These are phyloP conservation scores for Fonsecaea pedrosoi DNA, from an alignment of 2,329 filamentous ascomycete genomes.

Conservation along the genomic window DNA sequence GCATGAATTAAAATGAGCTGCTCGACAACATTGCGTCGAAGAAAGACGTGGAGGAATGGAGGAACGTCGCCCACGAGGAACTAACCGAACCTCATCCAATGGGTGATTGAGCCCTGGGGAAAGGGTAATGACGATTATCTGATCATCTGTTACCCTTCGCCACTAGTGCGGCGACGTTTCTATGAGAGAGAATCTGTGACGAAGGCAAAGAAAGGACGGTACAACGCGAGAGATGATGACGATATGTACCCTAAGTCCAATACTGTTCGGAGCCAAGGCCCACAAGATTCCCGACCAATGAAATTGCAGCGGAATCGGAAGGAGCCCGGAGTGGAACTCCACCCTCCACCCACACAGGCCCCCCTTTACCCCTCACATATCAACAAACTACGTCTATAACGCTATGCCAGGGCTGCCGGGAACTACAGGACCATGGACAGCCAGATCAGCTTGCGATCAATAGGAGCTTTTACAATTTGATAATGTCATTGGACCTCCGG, in stretches of 20 bases:
- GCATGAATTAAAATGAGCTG: not conserved
- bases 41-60: not conserved
- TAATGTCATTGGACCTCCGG: not conserved
- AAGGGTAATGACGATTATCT: conserved; percentile 2
- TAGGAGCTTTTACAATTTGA: not conserved
- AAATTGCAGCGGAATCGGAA: not conserved
- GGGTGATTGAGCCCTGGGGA: not conserved
- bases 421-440: not conserved
- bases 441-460: not conserved
- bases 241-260: not conserved
- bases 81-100: not conserved
- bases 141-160: not conserved
- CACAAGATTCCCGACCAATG: not conserved
- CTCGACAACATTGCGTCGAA: not conserved
- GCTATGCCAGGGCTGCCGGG: not conserved
- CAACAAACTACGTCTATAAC: not conserved
- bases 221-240: conserved; percentile 1
- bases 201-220: not conserved
- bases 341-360: not conserved
- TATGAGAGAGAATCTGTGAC: not conserved
- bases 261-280: not conserved
- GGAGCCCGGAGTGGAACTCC: not conserved
- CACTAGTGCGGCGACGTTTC: not conserved
- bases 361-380: not conserved
- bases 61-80: not conserved